Base-by-base conservation (phyloP, 2,329 filamentous ascomycete species). In the Fusarium goolgardi region DNA sequence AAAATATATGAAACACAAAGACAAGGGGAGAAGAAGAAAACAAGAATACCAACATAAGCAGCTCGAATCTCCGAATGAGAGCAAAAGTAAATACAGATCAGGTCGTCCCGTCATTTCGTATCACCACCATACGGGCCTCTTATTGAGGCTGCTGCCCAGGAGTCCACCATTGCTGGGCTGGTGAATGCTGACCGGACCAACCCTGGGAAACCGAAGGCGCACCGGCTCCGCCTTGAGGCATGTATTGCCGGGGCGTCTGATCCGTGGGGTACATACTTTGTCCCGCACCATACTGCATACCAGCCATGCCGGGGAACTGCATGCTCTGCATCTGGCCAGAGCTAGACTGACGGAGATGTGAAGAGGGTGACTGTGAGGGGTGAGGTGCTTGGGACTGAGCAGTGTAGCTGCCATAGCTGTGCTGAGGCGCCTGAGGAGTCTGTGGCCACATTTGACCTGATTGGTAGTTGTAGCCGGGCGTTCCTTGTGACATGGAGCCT, bases 381-480 rank as follows among this genome's bases (percentile, higher is more conserved):
- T 84, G 82, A 35, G 79, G 72, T 34, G 85, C 83, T 65, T 86
- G 85, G 3, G 82, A 81, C 70, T 87, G 84, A 34, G 84, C 83
- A 9, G 84, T 82, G 69, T 85, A 87, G 63, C 81, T 81, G 51
- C 83, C 83, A 71, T 85, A 87, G 66, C 79, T 83, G 70, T 83
- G 83, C 67, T 88, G 87, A 12, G 86, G 82, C 18, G 85, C 83
- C 76, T 90, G 90, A 41, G 89, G 87, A 49, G 86, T 85, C 68
- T 91, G 90, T 32, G 86, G 84, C 88, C 88, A 91, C 83, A 91
- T 88, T 73, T 87, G 87, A 62, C 81, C 82, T 40, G 86, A 82
- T 58, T 86, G 82, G 72, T 91, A 93, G 71, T 85, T 90, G 76
- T 90, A 91, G 64, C 85, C 80, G 71, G 85, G 84, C 9, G 82